A percentile compares a stretch with the other conserved stretches of the same genome.
phyloP scores from a whole-genome alignment of 2,329 filamentous ascomycete species.

The Botrytis cinerea region DNA sequence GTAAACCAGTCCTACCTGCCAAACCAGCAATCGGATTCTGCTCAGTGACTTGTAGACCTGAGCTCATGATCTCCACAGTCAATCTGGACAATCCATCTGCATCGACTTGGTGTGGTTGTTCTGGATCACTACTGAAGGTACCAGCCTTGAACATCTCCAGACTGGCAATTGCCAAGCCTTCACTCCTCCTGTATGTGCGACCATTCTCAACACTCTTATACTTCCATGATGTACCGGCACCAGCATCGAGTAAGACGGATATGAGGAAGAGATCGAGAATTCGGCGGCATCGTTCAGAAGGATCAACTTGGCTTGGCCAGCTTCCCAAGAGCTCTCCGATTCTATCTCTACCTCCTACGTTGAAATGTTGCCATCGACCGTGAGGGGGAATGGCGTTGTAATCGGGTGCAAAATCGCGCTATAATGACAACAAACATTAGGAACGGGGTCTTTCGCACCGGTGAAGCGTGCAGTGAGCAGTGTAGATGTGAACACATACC shows the following conservation, averaged over 20 bases:
- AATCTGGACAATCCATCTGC: slow-evolving; percentile 74
- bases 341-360: slow-evolving; percentile 74
- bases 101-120: slow-evolving; percentile 87
- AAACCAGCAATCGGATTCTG: slow-evolving; percentile 82
- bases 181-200: slow-evolving; percentile 78
- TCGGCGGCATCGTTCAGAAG: slow-evolving; percentile 71
- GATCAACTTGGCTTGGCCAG: slow-evolving; percentile 67
- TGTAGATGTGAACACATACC: slow-evolving; percentile 46
- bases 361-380: slow-evolving; percentile 81
- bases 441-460: background rate
- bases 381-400: slow-evolving; percentile 80
- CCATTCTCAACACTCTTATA: slow-evolving; percentile 92
- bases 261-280: slow-evolving; percentile 78
- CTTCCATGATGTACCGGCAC: slow-evolving; percentile 85
- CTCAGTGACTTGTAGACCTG: slow-evolving; percentile 80
- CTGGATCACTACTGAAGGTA: slow-evolving; percentile 78
- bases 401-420: slow-evolving; percentile 71
- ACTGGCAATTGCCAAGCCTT: slow-evolving; percentile 77
- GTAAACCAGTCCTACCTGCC: slow-evolving; percentile 77
- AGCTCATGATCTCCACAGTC: slow-evolving; percentile 72
- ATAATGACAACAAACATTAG: slow-evolving; percentile 24
- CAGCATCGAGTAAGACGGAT: slow-evolving; percentile 82
- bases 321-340: slow-evolving; percentile 69
- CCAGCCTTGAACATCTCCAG: slow-evolving; percentile 94
- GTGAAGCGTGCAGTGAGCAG: slow-evolving; percentile 22